These are phyloP conservation scores for Kalmusia sp. DNA, from an alignment of 2,329 filamentous ascomycete genomes.

Conservation along the genomic window DNA sequence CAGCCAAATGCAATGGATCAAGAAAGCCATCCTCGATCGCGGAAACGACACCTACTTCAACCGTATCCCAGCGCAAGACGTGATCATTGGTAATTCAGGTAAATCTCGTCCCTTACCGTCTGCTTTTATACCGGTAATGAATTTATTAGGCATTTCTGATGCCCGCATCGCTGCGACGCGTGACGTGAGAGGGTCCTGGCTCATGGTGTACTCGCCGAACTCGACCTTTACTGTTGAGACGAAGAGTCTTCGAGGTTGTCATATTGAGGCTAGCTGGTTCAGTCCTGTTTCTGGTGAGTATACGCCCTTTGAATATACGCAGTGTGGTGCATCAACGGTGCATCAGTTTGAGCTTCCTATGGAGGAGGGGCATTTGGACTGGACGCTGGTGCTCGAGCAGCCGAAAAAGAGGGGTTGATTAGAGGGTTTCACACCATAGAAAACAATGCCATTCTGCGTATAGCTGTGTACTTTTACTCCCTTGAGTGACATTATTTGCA, in stretches of 20 bases:
- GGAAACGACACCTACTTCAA: neutral
- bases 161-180: neutral
- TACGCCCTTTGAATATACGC: neutral
- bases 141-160: neutral
- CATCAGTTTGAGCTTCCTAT: neutral
- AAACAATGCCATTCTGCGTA: no score
- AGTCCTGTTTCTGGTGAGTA: neutral
- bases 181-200: neutral
- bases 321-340: neutral
- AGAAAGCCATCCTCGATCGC: neutral
- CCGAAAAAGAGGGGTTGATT: neutral
- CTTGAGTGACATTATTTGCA: no score
- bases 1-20: slow-evolving; percentile 1
- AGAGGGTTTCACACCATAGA: neutral
- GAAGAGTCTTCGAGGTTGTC: neutral
- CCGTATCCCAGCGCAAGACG: neutral
- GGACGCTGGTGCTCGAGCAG: neutral
- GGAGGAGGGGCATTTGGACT: neutral
- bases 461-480: no score
- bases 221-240: neutral
- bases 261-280: neutral
- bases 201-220: neutral
- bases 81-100: neutral
- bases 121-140: neutral
- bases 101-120: neutral